Evolutionary conservation across 805 yeast species (phyloP), one percentile per base, ranked within the genome.

Genomic region (Wickerhamomyces sydowiorum): DNA sequence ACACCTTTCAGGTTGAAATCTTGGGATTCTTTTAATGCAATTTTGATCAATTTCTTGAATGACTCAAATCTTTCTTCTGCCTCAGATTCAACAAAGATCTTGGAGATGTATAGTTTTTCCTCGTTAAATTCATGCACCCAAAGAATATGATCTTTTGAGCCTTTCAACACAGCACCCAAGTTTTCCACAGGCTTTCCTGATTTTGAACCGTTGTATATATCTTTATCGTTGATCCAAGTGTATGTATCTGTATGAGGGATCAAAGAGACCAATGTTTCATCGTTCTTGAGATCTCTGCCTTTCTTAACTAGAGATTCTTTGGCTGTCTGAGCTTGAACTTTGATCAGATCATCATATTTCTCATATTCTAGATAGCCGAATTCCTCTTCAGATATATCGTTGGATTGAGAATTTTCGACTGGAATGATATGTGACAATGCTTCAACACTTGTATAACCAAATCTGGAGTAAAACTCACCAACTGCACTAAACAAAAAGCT

Each of bases 401-500:
- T 40, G 37, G 35, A 59, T 54, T 45, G 51, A 48, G 23, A 25
- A 17, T 12, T 46, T 15, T 38, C 28, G n/a, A 42, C 33, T 18
- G 24, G 45, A 15, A 68, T 46, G 31, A 53, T 46, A 41, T 67
- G 70, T 23, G 65, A 39, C 13, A 70, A 69, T 6, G 67, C 65
- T 38, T 65, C 70, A 37, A 53, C 41, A 15, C 69, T 62, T n/a
- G 57, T 63, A 54, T 75, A 84, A 0, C 90, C 95, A 48, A 82
- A 76, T 47, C 69, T 65, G 29, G 69, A 64, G 59, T 88, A 88
- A 50, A 73, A 86, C 25, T 69, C 72, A 14, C 85, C 91, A 18
- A 85, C 77, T 38, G 82, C 93, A 47, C 91, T 82, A 69, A 86
- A 86, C 39, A 87, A 68, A 32, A 67, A 66, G 29, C 70, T 59